Conservation (phyloP, 2,329 filamentous ascomycete genomes). For the Ceratocystis variospora region DNA sequence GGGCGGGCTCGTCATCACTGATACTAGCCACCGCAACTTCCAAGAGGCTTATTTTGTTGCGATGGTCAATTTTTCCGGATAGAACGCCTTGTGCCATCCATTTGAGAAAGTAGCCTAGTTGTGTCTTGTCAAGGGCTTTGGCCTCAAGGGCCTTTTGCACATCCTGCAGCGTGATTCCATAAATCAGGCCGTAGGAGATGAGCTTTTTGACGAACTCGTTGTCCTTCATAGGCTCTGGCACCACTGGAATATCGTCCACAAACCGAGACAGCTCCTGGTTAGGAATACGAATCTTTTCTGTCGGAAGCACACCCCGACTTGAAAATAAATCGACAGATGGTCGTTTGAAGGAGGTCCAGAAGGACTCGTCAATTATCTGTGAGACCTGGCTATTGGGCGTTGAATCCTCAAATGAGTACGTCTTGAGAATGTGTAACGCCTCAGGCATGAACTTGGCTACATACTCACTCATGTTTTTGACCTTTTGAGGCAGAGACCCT, state of each 20-base stretch:
- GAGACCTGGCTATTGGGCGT: slow-evolving; percentile 77
- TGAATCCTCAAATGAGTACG: slow-evolving; percentile 79
- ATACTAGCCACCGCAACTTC: slow-evolving; percentile 66
- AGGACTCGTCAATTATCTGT: slow-evolving; percentile 80
- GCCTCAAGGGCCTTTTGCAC: slow-evolving; percentile 71
- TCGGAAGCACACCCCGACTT: slow-evolving; percentile 74
- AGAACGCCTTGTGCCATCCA: slow-evolving; percentile 67
- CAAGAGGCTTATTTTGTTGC: slow-evolving; percentile 55
- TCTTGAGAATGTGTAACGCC: slow-evolving; percentile 69
- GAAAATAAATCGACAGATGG: slow-evolving; percentile 79
- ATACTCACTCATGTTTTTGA: slow-evolving; percentile 47
- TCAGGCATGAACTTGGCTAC: slow-evolving; percentile 58
- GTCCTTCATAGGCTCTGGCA: slow-evolving; percentile 62
- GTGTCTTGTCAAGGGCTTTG: slow-evolving; percentile 63
- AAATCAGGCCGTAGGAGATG: slow-evolving; percentile 73
- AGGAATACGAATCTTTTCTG: slow-evolving; percentile 64
- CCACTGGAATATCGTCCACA: slow-evolving; percentile 73
- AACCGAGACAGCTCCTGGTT: slow-evolving; percentile 55
- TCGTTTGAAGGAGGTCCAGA: slow-evolving; percentile 81
- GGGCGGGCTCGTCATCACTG: slow-evolving; percentile 41
- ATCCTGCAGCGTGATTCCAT: slow-evolving; percentile 72
- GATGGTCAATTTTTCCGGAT: slow-evolving; percentile 56
- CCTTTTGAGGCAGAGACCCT: slow-evolving; percentile 32
- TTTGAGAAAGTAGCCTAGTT: slow-evolving; percentile 68
- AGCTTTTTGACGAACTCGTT: slow-evolving; percentile 68